Evolutionary conservation across 2,329 filamentous ascomycete species (phyloP), one percentile per base, ranked within the genome.

Genomic region (Ophiocordyceps sinensis): DNA sequence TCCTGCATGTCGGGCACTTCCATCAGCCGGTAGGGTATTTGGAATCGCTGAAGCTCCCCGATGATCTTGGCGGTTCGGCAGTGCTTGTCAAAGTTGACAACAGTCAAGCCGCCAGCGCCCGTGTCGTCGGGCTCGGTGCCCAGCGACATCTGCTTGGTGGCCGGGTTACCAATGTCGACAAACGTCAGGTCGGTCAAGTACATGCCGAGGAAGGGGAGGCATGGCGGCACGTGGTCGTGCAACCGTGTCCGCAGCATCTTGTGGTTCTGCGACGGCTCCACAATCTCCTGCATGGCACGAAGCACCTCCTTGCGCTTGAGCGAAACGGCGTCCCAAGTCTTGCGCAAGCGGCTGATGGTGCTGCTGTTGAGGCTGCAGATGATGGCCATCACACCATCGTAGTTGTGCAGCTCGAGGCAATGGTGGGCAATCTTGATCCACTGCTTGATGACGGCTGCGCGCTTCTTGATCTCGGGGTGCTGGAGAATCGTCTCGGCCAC

Each of bases 51-150:
- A 8, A 98, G 74, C 52, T 96, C 89, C 47, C 85, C 85, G 52
- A 98, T 94, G 55, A 96, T 93, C 62, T 88, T 91, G 37, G 89
- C 88, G 3, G 88, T 96, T 51, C 87, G 85, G 52, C 79, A 83
- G 58, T 96, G 87, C 65, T 96, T 96, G 68, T 96, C 89, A 53
- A 95, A 96, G 63, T 98, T 98, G 70, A 98, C 86, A 28, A 96
- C 85, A 0, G 79, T 77, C 52, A 85, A 72, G 23, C 77, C 74
- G 14, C 75, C 72, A 13, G 79, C 71, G 29, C 77, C 71, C 28
- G 78, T 72, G n/a, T 83, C 75, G 13, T 69, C 67, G 7, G 68
- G 66, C 56, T 71, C 59, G 19, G 51, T 50, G 21, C 61, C 62
- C 4, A 66, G 57, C 5, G 60, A 61, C 17, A 94, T 74, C 52